Evolutionary conservation across 2,329 filamentous ascomycete species (phyloP).

Genomic region (Emergomyces pasteurianus): DNA sequence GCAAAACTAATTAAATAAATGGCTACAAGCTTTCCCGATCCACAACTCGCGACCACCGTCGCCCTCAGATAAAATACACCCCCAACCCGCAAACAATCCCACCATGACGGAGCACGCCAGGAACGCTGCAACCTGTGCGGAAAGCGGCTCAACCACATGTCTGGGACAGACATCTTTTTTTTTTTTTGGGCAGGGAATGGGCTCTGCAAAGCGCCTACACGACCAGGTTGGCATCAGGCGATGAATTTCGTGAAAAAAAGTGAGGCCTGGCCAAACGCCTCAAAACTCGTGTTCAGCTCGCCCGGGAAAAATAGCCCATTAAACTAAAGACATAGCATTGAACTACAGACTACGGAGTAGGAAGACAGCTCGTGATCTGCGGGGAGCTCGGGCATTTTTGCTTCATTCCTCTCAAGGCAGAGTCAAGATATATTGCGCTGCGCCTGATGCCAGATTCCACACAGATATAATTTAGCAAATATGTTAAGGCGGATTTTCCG

Average conservation of each 20-base stretch:
- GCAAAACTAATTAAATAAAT: background rate
- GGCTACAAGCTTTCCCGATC: background rate
- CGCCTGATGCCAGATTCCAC: too few relatives aligned
- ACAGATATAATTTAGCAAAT: too few relatives aligned
- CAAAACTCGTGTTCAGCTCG: background rate
- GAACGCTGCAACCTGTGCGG: background rate
- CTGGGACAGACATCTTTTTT: background rate
- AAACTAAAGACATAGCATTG: too few relatives aligned
- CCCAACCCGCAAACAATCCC: background rate
- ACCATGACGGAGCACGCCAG: background rate
- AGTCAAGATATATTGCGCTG: too few relatives aligned
- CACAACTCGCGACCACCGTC: background rate
- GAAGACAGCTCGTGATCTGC: too few relatives aligned
- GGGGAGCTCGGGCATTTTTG: too few relatives aligned
- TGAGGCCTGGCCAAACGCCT: background rate
- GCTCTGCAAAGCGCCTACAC: too few relatives aligned
- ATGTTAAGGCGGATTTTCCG: too few relatives aligned
- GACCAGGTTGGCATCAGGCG: background rate
- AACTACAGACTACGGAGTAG: too few relatives aligned
- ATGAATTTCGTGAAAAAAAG: too few relatives aligned
- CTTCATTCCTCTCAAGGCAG: too few relatives aligned
- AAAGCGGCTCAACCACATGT: background rate
- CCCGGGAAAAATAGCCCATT: background rate
- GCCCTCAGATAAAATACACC: background rate
- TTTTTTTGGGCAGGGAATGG: background rate